Conservation (phyloP, 768 basidiomycete genomes). For the Sarcodon aspratus region DNA sequence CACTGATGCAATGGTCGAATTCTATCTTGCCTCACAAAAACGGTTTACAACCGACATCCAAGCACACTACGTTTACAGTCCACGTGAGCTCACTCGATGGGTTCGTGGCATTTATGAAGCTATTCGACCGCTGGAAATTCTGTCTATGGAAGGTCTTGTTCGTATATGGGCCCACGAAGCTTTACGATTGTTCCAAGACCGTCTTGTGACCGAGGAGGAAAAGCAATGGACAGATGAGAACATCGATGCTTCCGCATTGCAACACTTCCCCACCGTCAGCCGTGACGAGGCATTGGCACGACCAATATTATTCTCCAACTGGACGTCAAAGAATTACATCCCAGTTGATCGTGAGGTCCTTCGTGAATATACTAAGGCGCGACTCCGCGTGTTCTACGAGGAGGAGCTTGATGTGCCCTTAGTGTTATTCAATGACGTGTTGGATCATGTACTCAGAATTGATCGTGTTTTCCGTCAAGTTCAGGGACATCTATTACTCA, state of each 20-base stretch:
- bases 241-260: slow-evolving; percentile 73
- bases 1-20: slow-evolving; percentile 94
- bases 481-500: slow-evolving; percentile 91
- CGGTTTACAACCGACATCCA: slow-evolving; percentile 95
- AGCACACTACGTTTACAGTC: slow-evolving; percentile 98
- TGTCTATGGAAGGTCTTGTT: slow-evolving; percentile 90
- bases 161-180: slow-evolving; percentile 98
- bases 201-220: slow-evolving; percentile 88
- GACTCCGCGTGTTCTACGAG: slow-evolving; percentile 96
- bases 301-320: slow-evolving; percentile 96
- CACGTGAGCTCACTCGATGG: slow-evolving; percentile 98
- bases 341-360: slow-evolving; percentile 89
- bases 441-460: slow-evolving; percentile 95
- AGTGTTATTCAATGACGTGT: slow-evolving; percentile 95
- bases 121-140: slow-evolving; percentile 84
- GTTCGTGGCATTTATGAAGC: slow-evolving; percentile 96
- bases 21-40: slow-evolving; percentile 90
- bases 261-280: slow-evolving; percentile 91
- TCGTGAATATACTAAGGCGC: slow-evolving; percentile 93
- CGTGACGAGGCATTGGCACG: slow-evolving; percentile 75
- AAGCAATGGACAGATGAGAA: slow-evolving; percentile 91
- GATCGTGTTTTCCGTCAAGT: slow-evolving; percentile 98
- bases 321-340: slow-evolving; percentile 96
- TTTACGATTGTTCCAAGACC: slow-evolving; percentile 93
- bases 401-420: slow-evolving; percentile 97